phyloP scores from a whole-genome alignment of 2,329 filamentous ascomycete species.

The Blastomyces percursus region DNA sequence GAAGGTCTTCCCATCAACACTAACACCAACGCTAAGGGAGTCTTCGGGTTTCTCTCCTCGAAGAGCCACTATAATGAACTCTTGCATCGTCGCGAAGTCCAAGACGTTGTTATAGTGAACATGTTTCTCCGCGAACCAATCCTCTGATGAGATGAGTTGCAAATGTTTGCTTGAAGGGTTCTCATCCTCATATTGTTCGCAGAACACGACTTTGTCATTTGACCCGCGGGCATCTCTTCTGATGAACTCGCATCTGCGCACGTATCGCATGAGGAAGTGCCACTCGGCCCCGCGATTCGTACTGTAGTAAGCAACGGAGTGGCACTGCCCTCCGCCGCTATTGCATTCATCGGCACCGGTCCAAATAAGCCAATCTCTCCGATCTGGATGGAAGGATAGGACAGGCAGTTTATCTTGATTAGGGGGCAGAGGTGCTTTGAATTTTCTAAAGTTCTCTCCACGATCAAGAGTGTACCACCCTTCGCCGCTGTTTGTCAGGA shows the following conservation, averaged over 20 bases:
- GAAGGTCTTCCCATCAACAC: constrained; percentile 72
- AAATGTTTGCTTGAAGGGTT: constrained; percentile 52
- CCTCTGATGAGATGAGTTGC: constrained; percentile 63
- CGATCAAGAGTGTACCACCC: constrained; percentile 76
- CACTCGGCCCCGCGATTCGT: constrained; percentile 70
- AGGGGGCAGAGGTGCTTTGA: constrained; percentile 57
- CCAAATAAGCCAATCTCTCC: constrained; percentile 89
- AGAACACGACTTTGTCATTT: constrained; percentile 54
- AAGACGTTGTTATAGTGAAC: constrained; percentile 60
- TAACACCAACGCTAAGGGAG: constrained; percentile 66
- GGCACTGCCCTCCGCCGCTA: constrained; percentile 47
- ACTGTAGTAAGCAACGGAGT: constrained; percentile 63
- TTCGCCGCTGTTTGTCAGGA: constrained; percentile 58
- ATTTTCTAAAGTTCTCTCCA: constrained; percentile 60
- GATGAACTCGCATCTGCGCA: constrained; percentile 78
- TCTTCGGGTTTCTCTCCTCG: constrained; percentile 48
- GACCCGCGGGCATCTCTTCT: constrained; percentile 46
- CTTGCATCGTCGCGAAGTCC: constrained; percentile 87
- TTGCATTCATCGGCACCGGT: constrained; percentile 59
- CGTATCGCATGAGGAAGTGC: constrained; percentile 62
- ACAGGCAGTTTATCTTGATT: constrained; percentile 40
- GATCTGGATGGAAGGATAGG: constrained; percentile 69
- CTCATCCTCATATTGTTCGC: constrained; percentile 53
- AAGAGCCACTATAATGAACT: constrained; percentile 86
- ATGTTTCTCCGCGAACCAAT: constrained; percentile 59